Conservation (phyloP, 805 yeast species). For the Lipomyces kockii region DNA sequence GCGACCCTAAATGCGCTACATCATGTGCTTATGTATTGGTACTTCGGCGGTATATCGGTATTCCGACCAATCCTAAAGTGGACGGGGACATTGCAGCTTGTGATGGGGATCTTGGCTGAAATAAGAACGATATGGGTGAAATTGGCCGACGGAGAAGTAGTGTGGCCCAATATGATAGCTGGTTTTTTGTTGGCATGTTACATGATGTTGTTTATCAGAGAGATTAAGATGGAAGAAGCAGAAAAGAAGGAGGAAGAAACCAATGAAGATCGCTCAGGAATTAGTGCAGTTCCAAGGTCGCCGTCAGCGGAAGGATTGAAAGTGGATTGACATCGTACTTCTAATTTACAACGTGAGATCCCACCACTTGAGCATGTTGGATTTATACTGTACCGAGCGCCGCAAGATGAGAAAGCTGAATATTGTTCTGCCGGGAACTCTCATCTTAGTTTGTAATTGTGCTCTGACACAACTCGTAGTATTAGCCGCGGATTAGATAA, state of each 20-base stretch:
- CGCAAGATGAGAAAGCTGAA: too few relatives aligned
- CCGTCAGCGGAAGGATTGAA: background rate
- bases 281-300: background rate
- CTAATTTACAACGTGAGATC: background rate
- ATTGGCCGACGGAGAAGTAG: constrained; percentile 1
- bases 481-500: too few relatives aligned
- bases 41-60: constrained; percentile 6
- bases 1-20: constrained; percentile 4
- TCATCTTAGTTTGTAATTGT: too few relatives aligned
- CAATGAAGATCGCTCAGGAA: background rate
- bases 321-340: background rate
- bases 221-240: background rate
- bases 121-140: constrained; percentile 3
- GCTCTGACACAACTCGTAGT: too few relatives aligned
- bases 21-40: constrained; percentile 3
- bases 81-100: constrained; percentile 13
- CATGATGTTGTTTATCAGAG: background rate
- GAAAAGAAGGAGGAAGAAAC: background rate
- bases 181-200: background rate
- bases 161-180: constrained; percentile 10
- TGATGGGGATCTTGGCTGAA: background rate
- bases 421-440: too few relatives aligned
- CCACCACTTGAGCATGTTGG: too few relatives aligned
- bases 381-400: too few relatives aligned
- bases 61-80: constrained; percentile 6